phyloP scores from a whole-genome alignment of 176 grass and related monocot species.

The Oryza meridionalis region DNA sequence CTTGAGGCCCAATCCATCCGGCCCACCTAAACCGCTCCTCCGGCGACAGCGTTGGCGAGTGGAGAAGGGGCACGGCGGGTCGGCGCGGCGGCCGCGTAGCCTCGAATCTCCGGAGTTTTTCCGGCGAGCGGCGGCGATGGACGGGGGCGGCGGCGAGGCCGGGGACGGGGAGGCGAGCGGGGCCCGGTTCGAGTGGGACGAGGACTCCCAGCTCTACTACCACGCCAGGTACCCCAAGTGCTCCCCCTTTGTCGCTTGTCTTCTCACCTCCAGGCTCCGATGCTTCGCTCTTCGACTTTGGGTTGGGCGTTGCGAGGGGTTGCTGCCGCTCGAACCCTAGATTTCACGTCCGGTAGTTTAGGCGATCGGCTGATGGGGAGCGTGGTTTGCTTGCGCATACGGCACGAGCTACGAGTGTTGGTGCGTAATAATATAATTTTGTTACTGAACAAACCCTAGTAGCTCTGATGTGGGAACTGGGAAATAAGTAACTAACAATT shows the following conservation, averaged over 20 bases:
- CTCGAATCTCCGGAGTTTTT: background rate
- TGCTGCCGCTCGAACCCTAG: background rate
- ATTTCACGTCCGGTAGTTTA: background rate
- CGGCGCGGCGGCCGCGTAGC: background rate
- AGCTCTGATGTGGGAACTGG: background rate
- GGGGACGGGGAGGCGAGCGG: background rate
- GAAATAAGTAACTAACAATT: background rate
- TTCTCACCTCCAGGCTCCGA: background rate
- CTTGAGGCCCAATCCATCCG: background rate
- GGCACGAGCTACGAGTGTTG: background rate
- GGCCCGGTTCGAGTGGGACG: conserved; percentile 59
- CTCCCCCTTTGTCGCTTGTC: background rate
- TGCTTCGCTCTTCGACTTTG: background rate
- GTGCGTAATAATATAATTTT: background rate
- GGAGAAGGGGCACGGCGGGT: background rate
- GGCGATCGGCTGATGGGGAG: background rate
- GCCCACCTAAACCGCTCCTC: background rate
- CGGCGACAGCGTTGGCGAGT: background rate
- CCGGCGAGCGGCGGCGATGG: conserved; percentile 41
- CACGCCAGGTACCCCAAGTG: conserved; percentile 53
- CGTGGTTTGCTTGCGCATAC: background rate
- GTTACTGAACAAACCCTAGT: background rate
- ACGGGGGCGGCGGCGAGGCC: conserved; percentile 10
- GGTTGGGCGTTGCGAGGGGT: background rate
- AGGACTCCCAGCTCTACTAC: conserved; percentile 67